Evolutionary conservation across 257 asterid species (phyloP).

Genomic region (Solanum pimpinellifolium): DNA sequence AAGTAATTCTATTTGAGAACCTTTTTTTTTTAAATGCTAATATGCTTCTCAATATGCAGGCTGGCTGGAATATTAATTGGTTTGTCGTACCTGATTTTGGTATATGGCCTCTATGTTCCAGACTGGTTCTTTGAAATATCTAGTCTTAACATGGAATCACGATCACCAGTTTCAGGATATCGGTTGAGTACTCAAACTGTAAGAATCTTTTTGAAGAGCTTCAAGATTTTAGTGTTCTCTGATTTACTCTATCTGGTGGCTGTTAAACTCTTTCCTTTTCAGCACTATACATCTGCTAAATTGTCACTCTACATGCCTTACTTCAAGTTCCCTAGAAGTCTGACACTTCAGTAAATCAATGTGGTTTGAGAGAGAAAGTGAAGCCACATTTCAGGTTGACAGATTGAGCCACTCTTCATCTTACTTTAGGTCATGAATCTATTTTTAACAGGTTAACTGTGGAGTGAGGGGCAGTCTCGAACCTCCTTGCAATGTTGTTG

Average conservation of each 20-base stretch:
- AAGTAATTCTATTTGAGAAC: not conserved
- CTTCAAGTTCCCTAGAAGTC: not conserved
- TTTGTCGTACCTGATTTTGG: conserved; percentile 42
- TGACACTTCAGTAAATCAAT: not conserved
- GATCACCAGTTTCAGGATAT: conserved; percentile 16
- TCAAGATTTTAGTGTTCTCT: not conserved
- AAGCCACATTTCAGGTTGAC: not conserved
- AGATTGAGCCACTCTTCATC: not conserved
- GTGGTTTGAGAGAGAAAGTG: not conserved
- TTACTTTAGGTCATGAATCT: not conserved
- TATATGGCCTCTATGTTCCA: conserved; percentile 69
- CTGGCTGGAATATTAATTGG: conserved; percentile 39
- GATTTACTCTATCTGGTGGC: not conserved
- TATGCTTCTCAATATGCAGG: conserved; percentile 29
- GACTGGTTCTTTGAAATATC: conserved; percentile 60
- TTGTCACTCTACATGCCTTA: not conserved
- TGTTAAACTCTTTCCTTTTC: not conserved
- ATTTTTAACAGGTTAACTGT: conserved; percentile 55
- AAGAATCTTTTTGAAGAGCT: conserved; percentile 15
- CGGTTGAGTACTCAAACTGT: conserved; percentile 44
- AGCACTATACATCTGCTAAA: not conserved
- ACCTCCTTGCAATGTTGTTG: conserved; percentile 93
- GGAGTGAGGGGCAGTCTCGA: conserved; percentile 71
- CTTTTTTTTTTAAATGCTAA: not conserved
- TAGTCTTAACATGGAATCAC: conserved; percentile 19